A percentile compares a stretch with the other conserved stretches of the same genome.
Evolutionary conservation across 129 eudicot genomes (phyloP).

Genomic region (Scalesia atractyloides): DNA sequence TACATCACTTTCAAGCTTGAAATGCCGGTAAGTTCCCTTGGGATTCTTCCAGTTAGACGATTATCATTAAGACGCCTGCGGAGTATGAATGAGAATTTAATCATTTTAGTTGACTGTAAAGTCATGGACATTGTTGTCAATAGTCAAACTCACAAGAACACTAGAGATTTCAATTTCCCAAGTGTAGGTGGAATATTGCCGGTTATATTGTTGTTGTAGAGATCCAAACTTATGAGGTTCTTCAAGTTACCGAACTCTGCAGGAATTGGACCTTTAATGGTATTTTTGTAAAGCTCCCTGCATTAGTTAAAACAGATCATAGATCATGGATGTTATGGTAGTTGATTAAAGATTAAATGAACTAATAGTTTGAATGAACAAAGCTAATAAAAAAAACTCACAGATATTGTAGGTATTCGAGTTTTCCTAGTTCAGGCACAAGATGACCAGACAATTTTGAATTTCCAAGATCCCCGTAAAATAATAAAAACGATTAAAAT

Average conservation of each 20-base stretch:
- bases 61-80: slow-evolving; percentile 91
- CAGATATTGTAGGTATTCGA: slow-evolving; percentile 93
- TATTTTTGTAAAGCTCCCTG: slow-evolving; percentile 95
- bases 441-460: slow-evolving; percentile 90
- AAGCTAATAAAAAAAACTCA: slow-evolving; percentile 39
- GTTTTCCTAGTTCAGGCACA: slow-evolving; percentile 86
- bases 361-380: not conserved
- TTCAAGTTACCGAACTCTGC: slow-evolving; percentile 84
- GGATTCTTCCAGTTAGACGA: slow-evolving; percentile 67
- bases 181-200: slow-evolving; percentile 81
- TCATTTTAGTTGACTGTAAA: not conserved
- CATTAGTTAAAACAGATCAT: slow-evolving; percentile 12
- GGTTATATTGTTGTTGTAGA: slow-evolving; percentile 85
- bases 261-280: slow-evolving; percentile 81
- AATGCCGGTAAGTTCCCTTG: slow-evolving; percentile 57
- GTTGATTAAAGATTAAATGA: not conserved
- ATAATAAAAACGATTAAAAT: too few species aligned
- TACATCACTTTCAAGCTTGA: slow-evolving; percentile 96
- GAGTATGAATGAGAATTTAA: slow-evolving; percentile 21
- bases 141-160: slow-evolving; percentile 79
- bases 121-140: not conserved
- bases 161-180: slow-evolving; percentile 78
- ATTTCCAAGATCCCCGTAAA: slow-evolving; percentile 89
- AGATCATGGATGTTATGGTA: not conserved
- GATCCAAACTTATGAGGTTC: slow-evolving; percentile 85